phyloP scores from a whole-genome alignment of 202 grass and related monocot species.

The Sporobolus alterniflorus region DNA sequence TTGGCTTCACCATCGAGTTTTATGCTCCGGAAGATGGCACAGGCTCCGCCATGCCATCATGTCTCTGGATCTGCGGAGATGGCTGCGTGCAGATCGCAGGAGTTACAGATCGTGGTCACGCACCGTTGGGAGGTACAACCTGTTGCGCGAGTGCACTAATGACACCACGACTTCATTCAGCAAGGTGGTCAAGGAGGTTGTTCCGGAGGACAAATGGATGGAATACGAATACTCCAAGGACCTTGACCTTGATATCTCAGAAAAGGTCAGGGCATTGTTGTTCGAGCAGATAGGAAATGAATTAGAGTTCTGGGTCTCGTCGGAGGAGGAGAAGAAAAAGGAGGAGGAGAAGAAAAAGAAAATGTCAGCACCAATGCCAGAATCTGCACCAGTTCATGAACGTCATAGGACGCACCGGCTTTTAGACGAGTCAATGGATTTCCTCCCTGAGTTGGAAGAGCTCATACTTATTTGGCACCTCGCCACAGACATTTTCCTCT shows the following conservation, averaged over 20 bases:
- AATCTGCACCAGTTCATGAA: no score
- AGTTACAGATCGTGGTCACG: constrained; percentile 27
- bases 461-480: constrained; percentile 48
- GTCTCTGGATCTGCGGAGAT: neutral
- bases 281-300: neutral
- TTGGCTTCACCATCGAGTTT: neutral
- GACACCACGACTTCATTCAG: neutral
- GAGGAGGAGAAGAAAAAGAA: neutral
- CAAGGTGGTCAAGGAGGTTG: neutral
- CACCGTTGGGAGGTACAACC: constrained; percentile 31
- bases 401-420: neutral
- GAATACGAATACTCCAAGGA: neutral
- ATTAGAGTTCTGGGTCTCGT: no score
- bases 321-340: neutral
- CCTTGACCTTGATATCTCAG: neutral
- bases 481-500: constrained; percentile 33
- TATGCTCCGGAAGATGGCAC: neutral
- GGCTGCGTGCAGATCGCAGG: neutral
- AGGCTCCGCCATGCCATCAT: neutral
- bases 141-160: constrained; percentile 33
- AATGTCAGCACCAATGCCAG: neutral
- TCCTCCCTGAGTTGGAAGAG: constrained; percentile 46
- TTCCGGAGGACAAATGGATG: neutral
- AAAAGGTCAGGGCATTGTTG: neutral
- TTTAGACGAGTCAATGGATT: neutral